phyloP scores from a whole-genome alignment of 1,139 yeast genomes.

The Blastobotrys serpentis region DNA sequence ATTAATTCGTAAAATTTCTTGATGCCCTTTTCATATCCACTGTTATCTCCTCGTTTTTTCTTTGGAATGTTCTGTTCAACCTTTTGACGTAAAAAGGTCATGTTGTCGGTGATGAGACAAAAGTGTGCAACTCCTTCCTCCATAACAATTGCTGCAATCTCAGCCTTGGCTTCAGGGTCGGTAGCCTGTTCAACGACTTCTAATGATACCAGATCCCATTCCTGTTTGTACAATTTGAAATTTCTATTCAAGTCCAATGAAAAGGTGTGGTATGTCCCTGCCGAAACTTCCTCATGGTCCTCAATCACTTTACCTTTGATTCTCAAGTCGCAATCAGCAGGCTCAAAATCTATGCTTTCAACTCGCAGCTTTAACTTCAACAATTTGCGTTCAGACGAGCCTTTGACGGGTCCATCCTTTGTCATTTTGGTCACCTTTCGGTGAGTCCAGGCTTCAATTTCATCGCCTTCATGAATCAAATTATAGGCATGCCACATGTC shows the following conservation, averaged over 20 bases:
- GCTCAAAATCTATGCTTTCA: slow-evolving; percentile 72
- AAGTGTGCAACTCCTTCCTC: slow-evolving; percentile 95
- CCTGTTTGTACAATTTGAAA: slow-evolving; percentile 66
- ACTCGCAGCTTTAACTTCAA: slow-evolving; percentile 58
- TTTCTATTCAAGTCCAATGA: slow-evolving; percentile 71
- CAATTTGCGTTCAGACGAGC: slow-evolving; percentile 50
- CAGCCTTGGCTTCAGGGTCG: slow-evolving; percentile 77
- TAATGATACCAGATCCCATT: slow-evolving; percentile 77
- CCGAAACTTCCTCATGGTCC: slow-evolving; percentile 75
- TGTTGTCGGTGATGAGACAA: slow-evolving; percentile 82
- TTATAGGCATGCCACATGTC: slow-evolving; percentile 90
- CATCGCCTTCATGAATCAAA: slow-evolving; percentile 72
- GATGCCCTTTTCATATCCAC: slow-evolving; percentile 78
- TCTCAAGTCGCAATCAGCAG: slow-evolving; percentile 73
- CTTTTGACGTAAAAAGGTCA: slow-evolving; percentile 79
- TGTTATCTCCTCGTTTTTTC: slow-evolving; percentile 76
- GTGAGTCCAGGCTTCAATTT: slow-evolving; percentile 62
- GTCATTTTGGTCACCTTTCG: slow-evolving; percentile 59
- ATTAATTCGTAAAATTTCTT: slow-evolving; percentile 65
- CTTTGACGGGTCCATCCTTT: slow-evolving; percentile 33
- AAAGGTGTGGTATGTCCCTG: slow-evolving; percentile 85
- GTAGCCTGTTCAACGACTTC: slow-evolving; percentile 68
- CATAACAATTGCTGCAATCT: slow-evolving; percentile 88
- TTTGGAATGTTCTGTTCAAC: slow-evolving; percentile 83
- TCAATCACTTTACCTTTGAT: slow-evolving; percentile 75